These are phyloP conservation scores for Lachancea dasiensis DNA, from an alignment of 805 yeast species.

Conservation along the genomic window DNA sequence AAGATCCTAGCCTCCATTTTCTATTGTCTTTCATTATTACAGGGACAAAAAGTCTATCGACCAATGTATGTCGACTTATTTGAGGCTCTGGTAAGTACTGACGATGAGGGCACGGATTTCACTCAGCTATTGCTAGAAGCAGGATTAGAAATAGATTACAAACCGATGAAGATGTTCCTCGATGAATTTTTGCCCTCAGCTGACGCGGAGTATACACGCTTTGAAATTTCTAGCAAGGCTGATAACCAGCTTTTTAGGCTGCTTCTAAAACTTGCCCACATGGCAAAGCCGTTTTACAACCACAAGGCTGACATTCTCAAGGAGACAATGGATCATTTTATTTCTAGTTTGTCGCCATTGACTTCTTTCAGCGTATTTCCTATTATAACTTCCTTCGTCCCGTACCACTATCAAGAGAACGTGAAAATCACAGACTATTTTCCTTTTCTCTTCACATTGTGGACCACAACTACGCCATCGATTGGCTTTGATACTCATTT, in stretches of 20 bases:
- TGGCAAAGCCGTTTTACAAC: constrained; percentile 51
- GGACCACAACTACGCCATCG: constrained; percentile 51
- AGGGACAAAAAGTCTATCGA: constrained; percentile 63
- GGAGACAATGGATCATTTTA: constrained; percentile 43
- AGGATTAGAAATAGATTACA: constrained; percentile 35
- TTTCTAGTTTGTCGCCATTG: constrained; percentile 47
- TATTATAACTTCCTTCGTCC: constrained; percentile 49
- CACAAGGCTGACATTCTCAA: constrained; percentile 37
- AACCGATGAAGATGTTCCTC: constrained; percentile 30
- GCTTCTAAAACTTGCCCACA: constrained; percentile 46
- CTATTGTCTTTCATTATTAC: constrained; percentile 61
- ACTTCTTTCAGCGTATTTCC: constrained; percentile 48
- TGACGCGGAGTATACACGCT: constrained; percentile 41
- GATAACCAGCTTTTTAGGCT: constrained; percentile 46
- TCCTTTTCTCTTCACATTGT: constrained; percentile 63
- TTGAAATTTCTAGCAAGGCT: constrained; percentile 25
- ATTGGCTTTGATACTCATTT: constrained; percentile 56
- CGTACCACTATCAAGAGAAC: constrained; percentile 34
- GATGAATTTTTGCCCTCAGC: constrained; percentile 40
- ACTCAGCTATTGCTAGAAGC: constrained; percentile 25
- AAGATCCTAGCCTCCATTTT: constrained; percentile 60
- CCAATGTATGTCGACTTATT: constrained; percentile 59
- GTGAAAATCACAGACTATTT: constrained; percentile 49
- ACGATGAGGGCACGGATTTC: constrained; percentile 32
- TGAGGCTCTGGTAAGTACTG: constrained; percentile 43